Base-by-base conservation (phyloP, 805 yeast species). In the Soucietia sequanensis region DNA sequence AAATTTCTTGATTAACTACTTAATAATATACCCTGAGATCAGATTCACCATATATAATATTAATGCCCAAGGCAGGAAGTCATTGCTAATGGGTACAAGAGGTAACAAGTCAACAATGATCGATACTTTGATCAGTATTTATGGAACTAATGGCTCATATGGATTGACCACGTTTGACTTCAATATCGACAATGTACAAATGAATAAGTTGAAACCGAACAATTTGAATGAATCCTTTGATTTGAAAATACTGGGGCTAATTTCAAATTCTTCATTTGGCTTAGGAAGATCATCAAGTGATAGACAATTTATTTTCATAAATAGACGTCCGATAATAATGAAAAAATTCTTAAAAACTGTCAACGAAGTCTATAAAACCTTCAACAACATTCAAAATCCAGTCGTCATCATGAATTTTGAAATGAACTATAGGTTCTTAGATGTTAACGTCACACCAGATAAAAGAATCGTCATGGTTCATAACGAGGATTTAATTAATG, bases 381-480 rank as follows among this genome's bases (percentile, higher is more conserved):
- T 74, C 56, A 90, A 89, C 45, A 72, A 77, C 47, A 65, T 80
- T 4, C 96, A 89, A 50, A 72, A 54, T 34, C 98, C 98, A 0
- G 75, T 78, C 8, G 67, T 84, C 31, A 67, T 88, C 2, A 47
- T 87, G 3, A 70, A 93, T 55, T 45, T 93, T 14, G 48, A 51
- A 10, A 52, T 87, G 5, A 70, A 74, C 26, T 68, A 84, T 0
- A 47, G 52, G 17, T 62, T 67, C 24, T 41, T 82, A n/a, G 99
- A 93, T 59, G 70, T 93, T 13, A 93, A 93, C 57, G 84, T 93
- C 1, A 81, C 96, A 0, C 98, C 99, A 0, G 97, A 93, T 55
- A 93, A 93, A 54, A 68, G 91, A 34, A 75, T 79, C 2, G 69
- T 90, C 2, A 52, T 85, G 48, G 52, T 89, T 2, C 88, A 81